phyloP scores from a whole-genome alignment of 73 alveolate genomes.

The Paramecium sonneborni region DNA sequence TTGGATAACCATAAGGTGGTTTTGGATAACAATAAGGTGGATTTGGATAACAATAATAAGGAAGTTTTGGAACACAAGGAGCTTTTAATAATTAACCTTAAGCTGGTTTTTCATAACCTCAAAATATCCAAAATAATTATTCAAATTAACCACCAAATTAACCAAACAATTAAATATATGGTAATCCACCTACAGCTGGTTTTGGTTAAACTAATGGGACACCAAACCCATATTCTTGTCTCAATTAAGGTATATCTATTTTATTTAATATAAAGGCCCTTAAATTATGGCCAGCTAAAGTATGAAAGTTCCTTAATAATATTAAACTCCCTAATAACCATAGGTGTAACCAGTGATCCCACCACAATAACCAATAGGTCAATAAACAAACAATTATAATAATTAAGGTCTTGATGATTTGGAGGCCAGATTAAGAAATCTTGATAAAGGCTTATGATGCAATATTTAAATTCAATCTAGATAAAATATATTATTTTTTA shows the following conservation, averaged over 20 bases:
- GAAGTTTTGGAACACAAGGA: background rate
- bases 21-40: background rate
- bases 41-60: background rate
- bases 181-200: constrained; percentile 15
- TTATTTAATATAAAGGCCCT: background rate
- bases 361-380: background rate
- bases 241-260: background rate
- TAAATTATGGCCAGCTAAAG: constrained; percentile 11
- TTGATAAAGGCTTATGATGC: constrained; percentile 22
- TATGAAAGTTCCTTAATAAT: constrained; percentile 14
- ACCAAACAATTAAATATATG: background rate
- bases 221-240: background rate
- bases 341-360: background rate
- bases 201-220: background rate
- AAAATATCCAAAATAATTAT: too few relatives aligned
- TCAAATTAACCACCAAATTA: background rate
- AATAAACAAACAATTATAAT: background rate
- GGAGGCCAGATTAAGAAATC: constrained; percentile 5
- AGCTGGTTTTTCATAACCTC: too few relatives aligned
- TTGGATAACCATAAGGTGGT: background rate
- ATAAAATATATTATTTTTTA: background rate
- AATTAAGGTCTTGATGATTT: constrained; percentile 2
- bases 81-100: background rate
- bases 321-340: background rate
- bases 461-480: background rate